Evolutionary conservation across 345 rosid genomes (phyloP), one percentile per base, ranked within the genome.

Genomic region (Limnanthes douglasii): DNA sequence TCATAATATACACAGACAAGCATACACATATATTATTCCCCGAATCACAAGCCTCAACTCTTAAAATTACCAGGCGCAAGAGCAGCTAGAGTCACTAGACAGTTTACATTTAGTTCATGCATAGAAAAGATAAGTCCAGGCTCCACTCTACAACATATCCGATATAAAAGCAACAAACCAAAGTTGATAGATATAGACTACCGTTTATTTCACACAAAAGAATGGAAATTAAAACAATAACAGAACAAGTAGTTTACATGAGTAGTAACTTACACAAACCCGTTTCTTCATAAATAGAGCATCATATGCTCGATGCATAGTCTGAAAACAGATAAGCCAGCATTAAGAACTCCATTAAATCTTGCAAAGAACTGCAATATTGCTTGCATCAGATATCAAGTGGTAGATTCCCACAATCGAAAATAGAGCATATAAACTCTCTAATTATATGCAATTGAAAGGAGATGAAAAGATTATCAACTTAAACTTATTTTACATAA

Each of bases 261-360:
- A 31, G 38, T 53, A 59, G 64, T 92, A 72, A 53, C 79, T 94
- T 41, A 2, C 46, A 61, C 2, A 44, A 51, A 37, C 20, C 19
- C 39, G 46, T 39, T 51, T 73, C 43, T 52, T 63, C 37, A 48
- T 0, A 23, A 60, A 44, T 2, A 42, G 15, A 25, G 73, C 77
- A 41, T 63, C 63, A 50, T 70, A 73, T 31, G 49, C 66, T 43
- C 14, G 59, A 53, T 68, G 70, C 72, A 78, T 68, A 0, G 72
- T 59, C 66, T 68, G 84, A 61, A 79, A 79, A 68, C 95, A 70
- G 39, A 74, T 47, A 76, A 88, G 46, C 95, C 95, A 56, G 98
- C 94, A 70, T 84, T 74, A 40, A 88, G 69, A 61, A 84, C 64
- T 48, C 98, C 98, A 47, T 88, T 88, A 24, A 95, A 79, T 62